Evolutionary conservation across 2,329 filamentous ascomycete genomes (phyloP).

Genomic region (Emergomyces africanus): DNA sequence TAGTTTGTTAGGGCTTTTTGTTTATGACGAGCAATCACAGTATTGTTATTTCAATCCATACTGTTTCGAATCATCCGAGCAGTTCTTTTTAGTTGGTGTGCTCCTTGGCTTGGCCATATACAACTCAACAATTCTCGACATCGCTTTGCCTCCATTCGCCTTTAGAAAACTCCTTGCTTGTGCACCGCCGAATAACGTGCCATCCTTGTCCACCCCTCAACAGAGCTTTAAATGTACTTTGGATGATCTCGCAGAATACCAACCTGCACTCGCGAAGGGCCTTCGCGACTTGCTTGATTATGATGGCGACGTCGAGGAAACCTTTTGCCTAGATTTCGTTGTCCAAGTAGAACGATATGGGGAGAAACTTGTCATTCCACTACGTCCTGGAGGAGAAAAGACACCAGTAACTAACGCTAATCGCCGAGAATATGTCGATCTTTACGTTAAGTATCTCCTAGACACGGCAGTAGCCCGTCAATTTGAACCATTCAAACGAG

Average conservation of each 20-base stretch:
- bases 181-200: slow-evolving; percentile 48
- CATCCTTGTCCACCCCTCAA: slow-evolving; percentile 44
- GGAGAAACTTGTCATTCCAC: slow-evolving; percentile 49
- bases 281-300: slow-evolving; percentile 66
- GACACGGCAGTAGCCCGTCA: slow-evolving; percentile 67
- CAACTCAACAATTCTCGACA: slow-evolving; percentile 84
- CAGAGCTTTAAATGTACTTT: slow-evolving; percentile 57
- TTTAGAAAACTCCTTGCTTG: slow-evolving; percentile 77
- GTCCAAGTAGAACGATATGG: slow-evolving; percentile 68
- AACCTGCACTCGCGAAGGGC: slow-evolving; percentile 61
- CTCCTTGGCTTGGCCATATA: slow-evolving; percentile 84
- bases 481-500: slow-evolving; percentile 87
- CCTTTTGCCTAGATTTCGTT: slow-evolving; percentile 72
- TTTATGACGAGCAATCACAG: slow-evolving; percentile 80
- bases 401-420: slow-evolving; percentile 73
- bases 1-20: slow-evolving; percentile 57
- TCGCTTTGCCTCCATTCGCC: slow-evolving; percentile 75
- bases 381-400: slow-evolving; percentile 61
- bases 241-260: slow-evolving; percentile 71
- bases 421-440: slow-evolving; percentile 70
- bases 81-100: slow-evolving; percentile 82
- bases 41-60: slow-evolving; percentile 91
- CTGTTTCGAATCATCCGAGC: slow-evolving; percentile 80
- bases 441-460: slow-evolving; percentile 69
- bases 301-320: slow-evolving; percentile 68